phyloP scores from a whole-genome alignment of 2,329 filamentous ascomycete genomes.

The Colletotrichum higginsianum region DNA sequence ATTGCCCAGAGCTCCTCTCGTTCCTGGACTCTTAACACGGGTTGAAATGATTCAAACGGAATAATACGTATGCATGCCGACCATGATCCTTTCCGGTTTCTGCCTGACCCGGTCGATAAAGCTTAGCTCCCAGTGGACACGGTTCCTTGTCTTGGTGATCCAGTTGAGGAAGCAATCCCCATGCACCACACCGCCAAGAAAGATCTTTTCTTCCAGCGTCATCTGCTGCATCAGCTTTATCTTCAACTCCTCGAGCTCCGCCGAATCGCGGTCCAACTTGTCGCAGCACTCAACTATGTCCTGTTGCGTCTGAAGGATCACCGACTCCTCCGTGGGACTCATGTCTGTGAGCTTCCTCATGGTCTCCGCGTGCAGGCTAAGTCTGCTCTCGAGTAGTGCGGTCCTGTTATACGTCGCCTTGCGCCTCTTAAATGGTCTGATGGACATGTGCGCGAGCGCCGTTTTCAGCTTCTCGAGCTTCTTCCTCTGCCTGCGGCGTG shows the following conservation, averaged over 20 bases:
- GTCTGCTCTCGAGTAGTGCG: not conserved
- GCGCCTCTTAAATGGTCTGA: slow-evolving; percentile 2
- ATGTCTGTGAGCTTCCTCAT: not conserved
- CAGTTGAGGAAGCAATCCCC: not conserved
- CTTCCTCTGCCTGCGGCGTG: not conserved
- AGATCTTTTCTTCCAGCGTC: slow-evolving; percentile 7
- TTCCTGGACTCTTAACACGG: not conserved
- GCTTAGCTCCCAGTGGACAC: slow-evolving; percentile 2
- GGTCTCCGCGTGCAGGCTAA: not conserved
- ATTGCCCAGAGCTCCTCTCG: not conserved
- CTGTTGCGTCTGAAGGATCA: not conserved
- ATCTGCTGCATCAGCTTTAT: not conserved
- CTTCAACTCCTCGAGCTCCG: not conserved
- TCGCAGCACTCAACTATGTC: not conserved
- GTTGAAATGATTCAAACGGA: not conserved
- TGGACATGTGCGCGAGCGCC: not conserved
- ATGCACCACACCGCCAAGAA: not conserved
- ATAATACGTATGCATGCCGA: not conserved
- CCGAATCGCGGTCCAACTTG: not conserved
- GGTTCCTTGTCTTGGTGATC: slow-evolving; percentile 9
- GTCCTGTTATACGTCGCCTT: not conserved
- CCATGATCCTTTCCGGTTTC: not conserved
- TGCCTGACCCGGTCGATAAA: not conserved
- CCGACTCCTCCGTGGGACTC: not conserved
- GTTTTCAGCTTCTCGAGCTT: slow-evolving; percentile 3